These are phyloP conservation scores for Colletotrichum liriopes DNA, from an alignment of 2,329 filamentous ascomycete genomes.

Conservation along the genomic window DNA sequence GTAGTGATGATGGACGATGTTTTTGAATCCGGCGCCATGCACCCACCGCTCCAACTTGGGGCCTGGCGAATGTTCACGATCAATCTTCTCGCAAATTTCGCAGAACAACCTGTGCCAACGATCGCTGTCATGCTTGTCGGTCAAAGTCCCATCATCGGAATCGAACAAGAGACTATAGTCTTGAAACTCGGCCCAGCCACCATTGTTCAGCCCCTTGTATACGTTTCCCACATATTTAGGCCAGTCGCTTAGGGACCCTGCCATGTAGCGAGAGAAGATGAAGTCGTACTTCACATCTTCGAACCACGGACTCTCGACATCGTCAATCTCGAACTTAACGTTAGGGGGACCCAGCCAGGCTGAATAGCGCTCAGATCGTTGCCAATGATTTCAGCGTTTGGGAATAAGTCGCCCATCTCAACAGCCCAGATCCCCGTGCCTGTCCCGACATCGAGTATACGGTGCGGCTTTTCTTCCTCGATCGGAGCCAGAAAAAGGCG, in stretches of 20 bases:
- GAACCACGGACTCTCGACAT: conserved; percentile 58
- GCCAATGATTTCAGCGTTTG: conserved; percentile 70
- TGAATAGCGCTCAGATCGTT: conserved; percentile 79
- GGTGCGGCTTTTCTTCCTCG: neutral
- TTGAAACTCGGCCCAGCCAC: conserved; percentile 54
- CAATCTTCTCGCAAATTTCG: conserved; percentile 52
- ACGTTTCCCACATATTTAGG: neutral
- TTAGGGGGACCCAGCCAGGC: conserved; percentile 76
- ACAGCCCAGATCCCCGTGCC: conserved; percentile 73
- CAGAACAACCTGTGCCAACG: conserved; percentile 53
- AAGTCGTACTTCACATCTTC: conserved; percentile 16
- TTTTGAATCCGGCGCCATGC: conserved; percentile 54
- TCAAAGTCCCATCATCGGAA: conserved; percentile 52
- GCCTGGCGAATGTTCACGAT: conserved; percentile 55
- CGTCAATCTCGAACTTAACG: conserved; percentile 81
- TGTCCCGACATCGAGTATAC: conserved; percentile 55
- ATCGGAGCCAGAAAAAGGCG: conserved; percentile 5
- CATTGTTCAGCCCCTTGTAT: conserved; percentile 48
- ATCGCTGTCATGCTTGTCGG: conserved; percentile 50
- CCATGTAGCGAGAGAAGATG: conserved; percentile 47
- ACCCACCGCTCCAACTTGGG: conserved; percentile 51
- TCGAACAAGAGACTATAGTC: conserved; percentile 55
- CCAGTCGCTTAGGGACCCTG: conserved; percentile 40
- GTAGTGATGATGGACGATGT: conserved; percentile 49
- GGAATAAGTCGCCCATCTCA: conserved; percentile 75